Percentiles rank a stretch among this genome's conserved stretches.
Conservation (phyloP, 176 grass and related monocot genomes). For the Oryza meyeriana region DNA sequence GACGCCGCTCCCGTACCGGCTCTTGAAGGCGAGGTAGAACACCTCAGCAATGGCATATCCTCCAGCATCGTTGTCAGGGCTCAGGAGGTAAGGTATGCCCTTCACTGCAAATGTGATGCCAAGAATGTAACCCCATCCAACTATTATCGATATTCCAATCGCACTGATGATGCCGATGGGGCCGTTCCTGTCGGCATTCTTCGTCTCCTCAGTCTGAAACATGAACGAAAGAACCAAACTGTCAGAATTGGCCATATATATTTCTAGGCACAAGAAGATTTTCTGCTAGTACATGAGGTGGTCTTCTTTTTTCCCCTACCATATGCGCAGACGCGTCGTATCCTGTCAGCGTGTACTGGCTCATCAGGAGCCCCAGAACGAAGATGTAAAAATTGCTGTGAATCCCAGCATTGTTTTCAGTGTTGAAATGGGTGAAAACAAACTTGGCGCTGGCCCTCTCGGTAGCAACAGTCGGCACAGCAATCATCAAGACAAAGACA, state of each 20-base stretch:
- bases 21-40: conserved; percentile 84
- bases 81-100: conserved; percentile 70
- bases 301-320: conserved; percentile 20
- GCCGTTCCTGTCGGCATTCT: conserved; percentile 75
- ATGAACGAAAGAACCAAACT: not conserved
- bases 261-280: not conserved
- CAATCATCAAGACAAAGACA: conserved; percentile 78
- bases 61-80: conserved; percentile 70
- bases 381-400: conserved; percentile 84
- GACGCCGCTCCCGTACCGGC: conserved; percentile 58
- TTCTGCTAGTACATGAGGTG: not conserved
- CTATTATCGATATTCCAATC: conserved; percentile 69
- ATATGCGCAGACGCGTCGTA: conserved; percentile 93
- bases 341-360: conserved; percentile 78
- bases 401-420: conserved; percentile 67
- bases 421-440: conserved; percentile 92
- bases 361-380: conserved; percentile 84
- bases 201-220: conserved; percentile 78
- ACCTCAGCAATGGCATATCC: conserved; percentile 82
- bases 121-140: conserved; percentile 81
- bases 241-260: not conserved
- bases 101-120: conserved; percentile 83
- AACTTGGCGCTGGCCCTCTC: conserved; percentile 77
- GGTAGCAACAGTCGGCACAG: conserved; percentile 69
- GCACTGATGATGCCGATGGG: conserved; percentile 79